phyloP scores from a whole-genome alignment of 169 alveolate species.

The Besnoitia besnoiti region DNA sequence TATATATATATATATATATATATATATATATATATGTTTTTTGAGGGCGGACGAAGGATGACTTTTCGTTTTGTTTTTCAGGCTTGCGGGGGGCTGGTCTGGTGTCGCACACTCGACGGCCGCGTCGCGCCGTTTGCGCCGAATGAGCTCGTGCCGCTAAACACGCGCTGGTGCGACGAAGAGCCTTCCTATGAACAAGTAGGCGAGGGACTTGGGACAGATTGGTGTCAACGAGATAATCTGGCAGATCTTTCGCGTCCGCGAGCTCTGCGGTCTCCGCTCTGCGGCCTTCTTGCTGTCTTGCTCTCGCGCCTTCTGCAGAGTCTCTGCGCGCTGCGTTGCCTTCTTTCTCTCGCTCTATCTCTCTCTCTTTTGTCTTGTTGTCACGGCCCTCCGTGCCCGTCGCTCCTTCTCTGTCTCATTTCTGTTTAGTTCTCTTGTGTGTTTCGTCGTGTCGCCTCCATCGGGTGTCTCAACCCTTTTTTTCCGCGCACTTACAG shows the following conservation, averaged over 20 bases:
- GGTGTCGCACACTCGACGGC: slow-evolving; percentile 49
- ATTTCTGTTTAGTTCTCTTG: not conserved
- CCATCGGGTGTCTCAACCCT: not conserved
- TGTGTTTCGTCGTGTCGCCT: not conserved
- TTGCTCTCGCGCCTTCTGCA: not conserved
- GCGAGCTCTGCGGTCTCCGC: not conserved
- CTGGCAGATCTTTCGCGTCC: not conserved
- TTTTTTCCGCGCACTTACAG: not conserved
- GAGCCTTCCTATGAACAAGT: slow-evolving; percentile 3
- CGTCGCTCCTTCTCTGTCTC: not conserved
- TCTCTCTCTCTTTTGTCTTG: not conserved
- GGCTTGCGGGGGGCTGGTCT: slow-evolving; percentile 44
- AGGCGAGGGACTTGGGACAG: not conserved
- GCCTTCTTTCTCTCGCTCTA: not conserved
- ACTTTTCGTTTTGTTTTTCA: not conserved
- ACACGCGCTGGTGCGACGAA: slow-evolving; percentile 36
- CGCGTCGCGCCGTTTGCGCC: slow-evolving; percentile 37
- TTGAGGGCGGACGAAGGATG: too few species aligned
- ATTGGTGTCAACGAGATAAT: not conserved
- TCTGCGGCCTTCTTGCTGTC: not conserved
- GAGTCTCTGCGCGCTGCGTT: not conserved
- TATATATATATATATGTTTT: too few species aligned
- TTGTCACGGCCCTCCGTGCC: too few species aligned
- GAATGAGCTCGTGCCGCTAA: slow-evolving; percentile 41
- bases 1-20: too few species aligned